Percentiles rank a stretch among this genome's conserved stretches.
Conservation (phyloP, 2,329 filamentous ascomycete species). For the Penicillium sp. region DNA sequence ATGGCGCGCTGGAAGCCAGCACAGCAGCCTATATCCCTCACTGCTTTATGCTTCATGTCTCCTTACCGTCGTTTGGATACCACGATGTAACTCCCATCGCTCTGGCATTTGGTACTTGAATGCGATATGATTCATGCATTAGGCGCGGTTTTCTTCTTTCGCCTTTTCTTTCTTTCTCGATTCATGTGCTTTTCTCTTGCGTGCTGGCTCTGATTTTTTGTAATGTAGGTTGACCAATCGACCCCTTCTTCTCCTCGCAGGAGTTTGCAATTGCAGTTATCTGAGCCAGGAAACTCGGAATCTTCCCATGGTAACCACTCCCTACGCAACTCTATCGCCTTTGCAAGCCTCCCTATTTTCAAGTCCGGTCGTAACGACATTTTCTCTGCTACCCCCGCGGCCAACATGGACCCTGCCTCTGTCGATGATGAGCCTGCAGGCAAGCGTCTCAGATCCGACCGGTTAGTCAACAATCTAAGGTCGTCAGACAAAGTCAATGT, state of each 20-base stretch:
- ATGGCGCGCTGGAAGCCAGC: slow-evolving; percentile 14
- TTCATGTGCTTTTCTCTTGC: slow-evolving; percentile 3
- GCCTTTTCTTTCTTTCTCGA: slow-evolving; percentile 6
- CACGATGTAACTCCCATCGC: slow-evolving; percentile 33
- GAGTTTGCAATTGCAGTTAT: slow-evolving; percentile 23
- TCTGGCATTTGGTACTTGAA: slow-evolving; percentile 28
- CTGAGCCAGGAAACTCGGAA: slow-evolving; percentile 13
- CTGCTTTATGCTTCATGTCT: slow-evolving; percentile 12
- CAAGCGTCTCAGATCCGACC: slow-evolving; percentile 9
- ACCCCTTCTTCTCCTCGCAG: slow-evolving; percentile 27
- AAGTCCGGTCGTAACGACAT: slow-evolving; percentile 16
- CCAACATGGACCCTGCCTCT: slow-evolving; percentile 3
- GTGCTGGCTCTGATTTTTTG: slow-evolving; percentile 32
- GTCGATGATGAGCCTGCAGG: slow-evolving; percentile 7
- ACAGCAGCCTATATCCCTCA: slow-evolving; percentile 12
- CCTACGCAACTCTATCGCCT: slow-evolving; percentile 25
- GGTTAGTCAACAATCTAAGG: slow-evolving; percentile 3
- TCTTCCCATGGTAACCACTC: slow-evolving; percentile 16
- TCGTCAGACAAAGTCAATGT: neutral
- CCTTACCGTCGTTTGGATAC: slow-evolving; percentile 28
- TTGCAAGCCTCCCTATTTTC: slow-evolving; percentile 27
- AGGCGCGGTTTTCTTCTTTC: slow-evolving; percentile 6
- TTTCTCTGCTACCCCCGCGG: slow-evolving; percentile 1
- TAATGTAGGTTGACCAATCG: slow-evolving; percentile 36
- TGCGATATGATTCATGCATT: slow-evolving; percentile 32